Evolutionary conservation across 495 filamentous ascomycete species (phyloP).

Genomic region (Letharia columbiana): DNA sequence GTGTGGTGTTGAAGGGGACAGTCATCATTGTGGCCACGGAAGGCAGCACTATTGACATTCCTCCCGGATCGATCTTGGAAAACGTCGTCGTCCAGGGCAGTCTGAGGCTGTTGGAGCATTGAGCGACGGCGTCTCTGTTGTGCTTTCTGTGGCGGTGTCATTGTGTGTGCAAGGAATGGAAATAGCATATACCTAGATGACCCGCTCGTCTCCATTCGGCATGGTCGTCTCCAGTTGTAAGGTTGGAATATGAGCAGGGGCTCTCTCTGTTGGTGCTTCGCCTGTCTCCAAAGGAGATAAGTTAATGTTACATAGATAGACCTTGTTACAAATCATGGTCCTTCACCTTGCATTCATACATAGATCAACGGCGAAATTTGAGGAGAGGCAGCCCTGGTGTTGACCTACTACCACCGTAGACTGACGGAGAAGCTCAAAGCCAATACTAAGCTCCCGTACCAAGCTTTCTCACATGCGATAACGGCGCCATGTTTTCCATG

Average conservation of each 20-base stretch:
- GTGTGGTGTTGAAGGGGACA: slow-evolving; percentile 95
- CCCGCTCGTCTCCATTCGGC: background rate
- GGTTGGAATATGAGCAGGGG: background rate
- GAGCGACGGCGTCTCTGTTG: slow-evolving; percentile 27
- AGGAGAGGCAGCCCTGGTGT: background rate
- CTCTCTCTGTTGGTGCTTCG: background rate
- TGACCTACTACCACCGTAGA: background rate
- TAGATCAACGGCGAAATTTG: background rate
- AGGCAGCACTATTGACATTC: slow-evolving; percentile 95
- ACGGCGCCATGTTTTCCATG: background rate
- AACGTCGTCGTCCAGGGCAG: slow-evolving; percentile 99
- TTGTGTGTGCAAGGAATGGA: background rate
- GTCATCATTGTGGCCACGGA: slow-evolving; percentile 99
- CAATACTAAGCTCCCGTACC: background rate
- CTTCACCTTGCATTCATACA: background rate
- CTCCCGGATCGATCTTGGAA: slow-evolving; percentile 90
- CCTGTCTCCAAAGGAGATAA: slow-evolving; percentile 1
- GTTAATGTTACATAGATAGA: slow-evolving; percentile 8
- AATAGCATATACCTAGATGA: background rate
- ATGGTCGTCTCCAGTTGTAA: background rate
- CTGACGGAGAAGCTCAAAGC: too few species aligned
- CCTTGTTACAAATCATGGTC: background rate
- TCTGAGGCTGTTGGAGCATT: slow-evolving; percentile 90
- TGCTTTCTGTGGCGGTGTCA: background rate
- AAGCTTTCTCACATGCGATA: background rate